Evolutionary conservation across 2,329 filamentous ascomycete genomes (phyloP).

Genomic region (Claviceps sp.): DNA sequence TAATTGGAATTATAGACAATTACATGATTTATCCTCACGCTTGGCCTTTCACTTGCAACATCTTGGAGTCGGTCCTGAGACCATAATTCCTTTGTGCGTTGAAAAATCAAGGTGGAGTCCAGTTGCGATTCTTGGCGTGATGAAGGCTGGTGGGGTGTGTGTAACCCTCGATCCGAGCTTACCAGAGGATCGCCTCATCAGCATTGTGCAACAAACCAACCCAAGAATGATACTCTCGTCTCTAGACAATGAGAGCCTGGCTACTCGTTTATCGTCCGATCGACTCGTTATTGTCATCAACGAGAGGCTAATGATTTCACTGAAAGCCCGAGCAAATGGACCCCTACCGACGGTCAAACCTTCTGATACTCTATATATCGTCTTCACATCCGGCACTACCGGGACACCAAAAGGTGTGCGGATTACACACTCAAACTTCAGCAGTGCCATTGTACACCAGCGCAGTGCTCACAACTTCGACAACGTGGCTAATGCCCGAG

Average conservation of each 20-base stretch:
- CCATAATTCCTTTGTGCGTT: constrained; percentile 4
- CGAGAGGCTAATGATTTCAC: not conserved
- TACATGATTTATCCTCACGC: constrained; percentile 9
- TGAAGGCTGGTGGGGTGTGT: constrained; percentile 5
- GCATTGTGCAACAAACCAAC: constrained; percentile 9
- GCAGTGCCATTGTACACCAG: constrained; percentile 7
- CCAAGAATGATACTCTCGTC: constrained; percentile 11
- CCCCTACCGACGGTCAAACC: constrained; percentile 6
- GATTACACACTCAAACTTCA: constrained; percentile 11
- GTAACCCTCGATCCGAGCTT: constrained; percentile 8
- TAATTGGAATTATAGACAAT: constrained; percentile 24
- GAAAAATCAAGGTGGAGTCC: constrained; percentile 7
- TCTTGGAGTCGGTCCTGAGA: constrained; percentile 2
- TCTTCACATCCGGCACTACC: constrained; percentile 37
- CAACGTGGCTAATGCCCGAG: constrained; percentile 5
- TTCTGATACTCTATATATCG: constrained; percentile 18
- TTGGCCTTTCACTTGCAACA: constrained; percentile 6
- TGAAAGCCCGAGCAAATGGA: not conserved
- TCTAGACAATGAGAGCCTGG: constrained; percentile 3
- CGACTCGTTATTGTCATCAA: constrained; percentile 1
- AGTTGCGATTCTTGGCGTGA: constrained; percentile 4
- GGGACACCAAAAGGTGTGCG: constrained; percentile 38
- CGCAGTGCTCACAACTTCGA: constrained; percentile 5
- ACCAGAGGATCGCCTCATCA: constrained; percentile 8
- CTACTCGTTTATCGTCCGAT: constrained; percentile 1